phyloP scores from a whole-genome alignment of 441 rosid species.

The Lepidium campestre region DNA sequence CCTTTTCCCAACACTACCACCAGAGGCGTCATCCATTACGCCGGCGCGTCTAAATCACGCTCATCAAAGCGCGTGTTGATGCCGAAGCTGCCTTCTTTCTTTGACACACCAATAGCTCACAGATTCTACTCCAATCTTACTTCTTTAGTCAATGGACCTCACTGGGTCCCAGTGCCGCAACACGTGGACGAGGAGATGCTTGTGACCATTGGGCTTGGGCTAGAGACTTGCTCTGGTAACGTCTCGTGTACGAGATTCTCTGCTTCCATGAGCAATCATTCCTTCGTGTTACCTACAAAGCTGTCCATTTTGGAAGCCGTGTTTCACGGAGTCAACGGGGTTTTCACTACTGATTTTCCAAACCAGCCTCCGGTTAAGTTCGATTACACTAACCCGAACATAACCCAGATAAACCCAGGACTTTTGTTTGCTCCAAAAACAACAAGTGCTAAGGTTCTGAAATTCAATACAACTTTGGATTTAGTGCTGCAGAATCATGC shows the following conservation, averaged over 20 bases:
- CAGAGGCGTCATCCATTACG: conserved; percentile 52
- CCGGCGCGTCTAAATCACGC: conserved; percentile 19
- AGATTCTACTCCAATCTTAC: conserved; percentile 52
- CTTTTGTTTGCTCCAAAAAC: conserved; percentile 42
- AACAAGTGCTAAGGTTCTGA: conserved; percentile 53
- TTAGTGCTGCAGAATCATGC: conserved; percentile 71
- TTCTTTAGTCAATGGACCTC: conserved; percentile 38
- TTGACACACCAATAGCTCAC: conserved; percentile 65
- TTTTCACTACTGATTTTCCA: conserved; percentile 70
- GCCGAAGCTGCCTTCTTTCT: conserved; percentile 59
- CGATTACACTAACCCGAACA: conserved; percentile 49
- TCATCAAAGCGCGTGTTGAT: conserved; percentile 34
- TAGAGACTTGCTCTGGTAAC: conserved; percentile 40
- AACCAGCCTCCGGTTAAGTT: conserved; percentile 49
- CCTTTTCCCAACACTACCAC: conserved; percentile 53
- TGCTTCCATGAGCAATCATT: conserved; percentile 74
- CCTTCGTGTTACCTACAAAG: conserved; percentile 45
- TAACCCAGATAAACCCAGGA: conserved; percentile 15
- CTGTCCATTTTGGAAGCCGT: conserved; percentile 62
- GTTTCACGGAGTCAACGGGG: conserved; percentile 39
- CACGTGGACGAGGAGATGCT: conserved; percentile 64
- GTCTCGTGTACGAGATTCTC: conserved; percentile 50
- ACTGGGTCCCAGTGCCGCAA: conserved; percentile 60
- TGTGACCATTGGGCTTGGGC: conserved; percentile 56
- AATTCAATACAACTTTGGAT: conserved; percentile 67